Evolutionary conservation across 169 alveolate species (phyloP), one percentile per base, ranked within the genome.

Genomic region (Plasmodium reichenowi): DNA sequence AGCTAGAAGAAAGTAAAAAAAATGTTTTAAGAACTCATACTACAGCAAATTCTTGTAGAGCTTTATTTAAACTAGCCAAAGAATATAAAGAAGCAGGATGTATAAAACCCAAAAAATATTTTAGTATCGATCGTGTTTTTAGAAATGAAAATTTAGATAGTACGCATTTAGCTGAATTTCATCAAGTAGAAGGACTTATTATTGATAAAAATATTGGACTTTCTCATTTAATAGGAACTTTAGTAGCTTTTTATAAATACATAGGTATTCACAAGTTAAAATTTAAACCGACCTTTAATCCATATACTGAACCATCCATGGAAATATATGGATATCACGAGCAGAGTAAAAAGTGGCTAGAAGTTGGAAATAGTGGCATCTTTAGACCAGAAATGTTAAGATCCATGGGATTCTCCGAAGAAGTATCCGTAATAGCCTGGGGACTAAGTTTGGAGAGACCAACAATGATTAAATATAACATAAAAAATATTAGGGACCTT

Each of bases 301-400:
- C 99, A 15, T 99, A 99, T 94, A 99, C 99, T 32, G 99, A 99
- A 92, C 99, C 99, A n/a, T 97, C 99, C 9, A 97, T 98, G 99
- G 99, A 99, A 95, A 96, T 99, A 15, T 98, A 97, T 94, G 99
- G 99, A 12, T 98, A 92, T 93, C 99, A 99, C 71, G 98, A 99
- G 8, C 93, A 93, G 43, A 95, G 97, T 43, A 98, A 98, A 87
- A 96, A 94, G 58, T 98, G 99, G 99, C 96, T 97, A 13, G 99
- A 99, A 93, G 98, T 99, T 59, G 99, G 99, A 45, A 99, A 99
- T 94, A 97, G 99, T 48, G 99, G 99, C 3, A 97, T 99, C 60
- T 99, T 99, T 96, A 97, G 99, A 88, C 99, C 99, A 15, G 99
- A 99, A 95, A 98, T 99, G 99, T 92, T 98, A 54, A 95, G 95